These are phyloP conservation scores for Mycena metata DNA, from an alignment of 768 basidiomycete species.

Conservation along the genomic window DNA sequence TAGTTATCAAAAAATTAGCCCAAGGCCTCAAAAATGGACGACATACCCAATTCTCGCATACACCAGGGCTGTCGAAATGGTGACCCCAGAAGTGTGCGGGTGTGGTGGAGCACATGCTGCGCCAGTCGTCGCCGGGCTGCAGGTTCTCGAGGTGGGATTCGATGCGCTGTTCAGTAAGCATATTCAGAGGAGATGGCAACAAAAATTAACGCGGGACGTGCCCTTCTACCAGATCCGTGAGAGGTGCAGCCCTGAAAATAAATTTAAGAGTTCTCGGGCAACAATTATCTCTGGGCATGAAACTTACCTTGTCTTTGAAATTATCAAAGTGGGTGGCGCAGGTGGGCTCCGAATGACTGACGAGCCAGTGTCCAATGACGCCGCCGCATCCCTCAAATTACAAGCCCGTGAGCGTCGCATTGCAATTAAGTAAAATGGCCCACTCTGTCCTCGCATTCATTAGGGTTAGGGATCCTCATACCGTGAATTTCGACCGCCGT, in stretches of 20 bases:
- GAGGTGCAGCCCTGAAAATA: constrained; percentile 34
- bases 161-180: constrained; percentile 38
- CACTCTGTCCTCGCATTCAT: constrained; percentile 31
- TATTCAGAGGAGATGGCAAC: background rate
- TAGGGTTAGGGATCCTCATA: background rate
- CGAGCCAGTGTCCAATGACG: constrained; percentile 45
- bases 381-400: constrained; percentile 22
- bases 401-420: background rate
- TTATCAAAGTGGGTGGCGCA: constrained; percentile 43
- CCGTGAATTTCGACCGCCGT: constrained; percentile 39
- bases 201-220: constrained; percentile 5
- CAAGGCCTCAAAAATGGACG: background rate
- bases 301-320: constrained; percentile 48
- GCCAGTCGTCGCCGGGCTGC: constrained; percentile 45
- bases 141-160: constrained; percentile 48
- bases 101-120: constrained; percentile 50
- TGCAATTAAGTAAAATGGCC: background rate
- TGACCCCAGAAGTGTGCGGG: constrained; percentile 44
- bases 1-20: background rate
- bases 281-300: background rate
- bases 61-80: constrained; percentile 41
- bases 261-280: constrained; percentile 3
- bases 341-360: constrained; percentile 44
- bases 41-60: constrained; percentile 43
- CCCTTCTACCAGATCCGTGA: constrained; percentile 26